A percentile compares a stretch with the other conserved stretches of the same genome.
Conservation (phyloP, 148 eudicot genomes). For the Vaccinium myrtillus region DNA sequence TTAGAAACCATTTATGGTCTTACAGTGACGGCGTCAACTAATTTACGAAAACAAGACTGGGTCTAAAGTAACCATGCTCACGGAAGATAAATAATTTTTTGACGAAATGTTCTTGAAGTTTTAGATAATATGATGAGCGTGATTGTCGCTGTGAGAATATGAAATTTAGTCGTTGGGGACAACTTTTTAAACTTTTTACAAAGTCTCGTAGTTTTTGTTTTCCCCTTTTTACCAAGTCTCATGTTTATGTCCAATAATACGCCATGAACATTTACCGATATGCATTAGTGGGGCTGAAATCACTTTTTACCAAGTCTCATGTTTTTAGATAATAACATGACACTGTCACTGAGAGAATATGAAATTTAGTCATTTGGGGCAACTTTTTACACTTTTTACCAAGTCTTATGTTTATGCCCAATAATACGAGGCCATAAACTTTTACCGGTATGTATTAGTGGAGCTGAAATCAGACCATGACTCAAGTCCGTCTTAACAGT, state of each 20-base stretch:
- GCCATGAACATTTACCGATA: too few species aligned
- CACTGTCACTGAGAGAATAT: neutral
- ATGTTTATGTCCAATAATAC: too few species aligned
- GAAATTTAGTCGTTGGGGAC: neutral
- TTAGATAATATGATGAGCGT: neutral
- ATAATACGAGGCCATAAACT: too few species aligned
- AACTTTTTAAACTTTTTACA: too few species aligned
- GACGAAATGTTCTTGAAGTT: neutral
- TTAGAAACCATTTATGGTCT: neutral
- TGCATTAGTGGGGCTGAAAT: too few species aligned
- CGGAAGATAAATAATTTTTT: neutral
- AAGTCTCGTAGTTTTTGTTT: too few species aligned
- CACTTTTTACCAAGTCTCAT: neutral
- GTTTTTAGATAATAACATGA: neutral
- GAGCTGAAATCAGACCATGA: neutral
- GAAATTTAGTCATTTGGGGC: neutral
- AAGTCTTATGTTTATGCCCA: too few species aligned
- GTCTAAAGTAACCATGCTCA: neutral
- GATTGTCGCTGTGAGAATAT: neutral
- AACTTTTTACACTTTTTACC: too few species aligned
- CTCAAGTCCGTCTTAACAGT: neutral
- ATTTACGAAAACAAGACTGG: neutral
- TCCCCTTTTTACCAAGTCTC: too few species aligned
- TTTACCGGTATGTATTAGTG: too few species aligned
- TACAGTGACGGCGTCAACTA: neutral